A percentile compares a stretch with the other conserved stretches of the same genome.
phyloP scores from a whole-genome alignment of 352 stramenopile species.

The Phytophthora boehmeriae region DNA sequence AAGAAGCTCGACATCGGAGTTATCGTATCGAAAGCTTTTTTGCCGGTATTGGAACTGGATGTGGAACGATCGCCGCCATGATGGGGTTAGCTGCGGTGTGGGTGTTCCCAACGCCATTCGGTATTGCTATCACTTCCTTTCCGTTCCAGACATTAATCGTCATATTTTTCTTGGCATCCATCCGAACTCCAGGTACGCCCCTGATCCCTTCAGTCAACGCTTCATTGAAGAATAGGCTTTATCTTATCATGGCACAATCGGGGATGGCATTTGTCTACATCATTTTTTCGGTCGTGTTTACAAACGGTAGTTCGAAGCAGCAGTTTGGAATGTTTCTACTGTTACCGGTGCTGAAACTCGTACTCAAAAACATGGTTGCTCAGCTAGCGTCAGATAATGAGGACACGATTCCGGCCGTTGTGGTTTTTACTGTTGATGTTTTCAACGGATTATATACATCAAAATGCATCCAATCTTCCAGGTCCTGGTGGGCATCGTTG shows the following conservation, averaged over 20 bases:
- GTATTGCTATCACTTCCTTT: no score
- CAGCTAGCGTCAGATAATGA: constrained; percentile 2
- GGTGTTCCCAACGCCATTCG: no score
- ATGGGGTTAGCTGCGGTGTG: background rate
- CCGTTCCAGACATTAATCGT: no score
- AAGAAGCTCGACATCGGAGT: background rate
- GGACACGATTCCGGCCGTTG: constrained; percentile 11
- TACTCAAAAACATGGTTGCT: constrained; percentile 13
- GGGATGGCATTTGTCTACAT: constrained; percentile 5
- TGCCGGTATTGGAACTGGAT: background rate
- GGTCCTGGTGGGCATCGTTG: constrained; percentile 13
- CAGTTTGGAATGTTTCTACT: constrained; percentile 4
- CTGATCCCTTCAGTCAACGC: background rate
- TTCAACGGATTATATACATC: constrained; percentile 18
- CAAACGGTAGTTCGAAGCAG: background rate
- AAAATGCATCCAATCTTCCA: constrained; percentile 18
- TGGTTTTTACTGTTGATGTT: constrained; percentile 22
- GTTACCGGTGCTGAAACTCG: constrained; percentile 16
- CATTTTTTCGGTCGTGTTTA: constrained; percentile 2
- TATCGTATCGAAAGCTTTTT: background rate
- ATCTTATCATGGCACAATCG: constrained; percentile 2
- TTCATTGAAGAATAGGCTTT: background rate
- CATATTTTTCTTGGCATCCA: no score
- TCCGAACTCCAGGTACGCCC: no score
- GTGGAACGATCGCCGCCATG: background rate